phyloP scores from a whole-genome alignment of 2,329 filamentous ascomycete genomes.

The Boeremia exigua region DNA sequence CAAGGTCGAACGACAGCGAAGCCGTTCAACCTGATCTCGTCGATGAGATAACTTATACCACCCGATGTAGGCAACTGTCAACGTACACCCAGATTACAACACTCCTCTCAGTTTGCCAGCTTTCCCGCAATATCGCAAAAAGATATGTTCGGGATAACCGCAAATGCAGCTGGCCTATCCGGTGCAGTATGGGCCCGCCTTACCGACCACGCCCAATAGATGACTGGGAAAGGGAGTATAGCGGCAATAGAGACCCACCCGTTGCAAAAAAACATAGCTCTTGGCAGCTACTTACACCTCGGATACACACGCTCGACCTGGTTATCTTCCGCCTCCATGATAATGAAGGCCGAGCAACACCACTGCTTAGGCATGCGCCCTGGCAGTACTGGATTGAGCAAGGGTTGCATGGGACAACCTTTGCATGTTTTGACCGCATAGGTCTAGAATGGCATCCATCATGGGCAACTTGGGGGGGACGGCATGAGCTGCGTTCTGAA shows the following conservation, averaged over 20 bases:
- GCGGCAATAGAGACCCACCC: not conserved
- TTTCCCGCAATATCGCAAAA: not conserved
- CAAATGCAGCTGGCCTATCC: not conserved
- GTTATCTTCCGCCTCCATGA: not conserved
- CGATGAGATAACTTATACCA: not conserved
- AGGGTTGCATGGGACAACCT: not conserved
- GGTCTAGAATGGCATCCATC: not conserved
- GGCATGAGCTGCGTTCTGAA: not conserved
- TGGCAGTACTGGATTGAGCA: not conserved
- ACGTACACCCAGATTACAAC: not conserved
- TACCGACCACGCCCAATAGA: not conserved
- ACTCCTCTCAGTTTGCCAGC: not conserved
- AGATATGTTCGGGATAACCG: not conserved
- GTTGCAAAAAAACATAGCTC: not conserved
- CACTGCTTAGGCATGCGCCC: not conserved
- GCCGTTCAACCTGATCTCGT: not conserved
- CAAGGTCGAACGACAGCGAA: not conserved
- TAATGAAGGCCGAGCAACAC: not conserved
- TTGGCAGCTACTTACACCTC: not conserved
- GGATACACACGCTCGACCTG: not conserved
- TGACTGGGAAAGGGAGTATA: not conserved
- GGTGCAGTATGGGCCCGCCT: not conserved
- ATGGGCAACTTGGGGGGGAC: not conserved
- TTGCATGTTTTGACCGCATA: constrained; percentile 1
- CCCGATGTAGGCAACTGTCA: not conserved